Evolutionary conservation across 2,329 filamentous ascomycete species (phyloP).

Genomic region (Fusarium sp.): DNA sequence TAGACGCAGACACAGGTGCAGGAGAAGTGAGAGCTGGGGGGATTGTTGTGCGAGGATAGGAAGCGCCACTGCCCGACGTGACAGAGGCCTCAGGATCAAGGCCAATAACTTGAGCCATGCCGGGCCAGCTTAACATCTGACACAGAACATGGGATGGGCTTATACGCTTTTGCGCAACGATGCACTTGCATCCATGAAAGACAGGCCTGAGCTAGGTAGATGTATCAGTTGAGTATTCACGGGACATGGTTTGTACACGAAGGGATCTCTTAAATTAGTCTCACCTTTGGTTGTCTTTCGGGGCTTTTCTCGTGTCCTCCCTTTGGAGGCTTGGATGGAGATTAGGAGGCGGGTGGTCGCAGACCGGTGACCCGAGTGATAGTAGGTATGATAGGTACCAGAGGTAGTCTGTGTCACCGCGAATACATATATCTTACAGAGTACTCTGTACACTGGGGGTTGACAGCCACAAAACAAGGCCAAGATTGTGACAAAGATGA

Average conservation of each 20-base stretch:
- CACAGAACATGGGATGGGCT: constrained; percentile 9
- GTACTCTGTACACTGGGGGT: neutral
- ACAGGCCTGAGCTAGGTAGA: constrained; percentile 30
- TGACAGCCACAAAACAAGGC: neutral
- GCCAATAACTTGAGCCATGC: constrained; percentile 38
- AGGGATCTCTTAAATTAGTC: neutral
- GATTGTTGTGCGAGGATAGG: constrained; percentile 30
- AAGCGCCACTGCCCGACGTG: constrained; percentile 34
- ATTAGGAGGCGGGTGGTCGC: constrained; percentile 9
- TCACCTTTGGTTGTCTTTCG: constrained; percentile 25
- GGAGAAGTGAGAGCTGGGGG: constrained; percentile 17
- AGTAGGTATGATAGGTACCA: neutral
- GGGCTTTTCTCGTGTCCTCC: constrained; percentile 22
- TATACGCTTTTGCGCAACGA: constrained; percentile 32
- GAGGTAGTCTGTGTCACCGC: constrained; percentile 10
- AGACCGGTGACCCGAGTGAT: constrained; percentile 9
- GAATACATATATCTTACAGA: neutral
- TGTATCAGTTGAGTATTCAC: neutral
- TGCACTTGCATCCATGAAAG: constrained; percentile 39
- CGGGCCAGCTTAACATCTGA: constrained; percentile 29
- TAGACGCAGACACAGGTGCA: neutral
- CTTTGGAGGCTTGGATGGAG: neutral
- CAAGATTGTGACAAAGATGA: constrained; percentile 13
- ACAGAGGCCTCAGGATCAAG: constrained; percentile 35
- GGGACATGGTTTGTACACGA: neutral